phyloP scores from a whole-genome alignment of 75 land plant genomes.

The Azolla pinnata region DNA sequence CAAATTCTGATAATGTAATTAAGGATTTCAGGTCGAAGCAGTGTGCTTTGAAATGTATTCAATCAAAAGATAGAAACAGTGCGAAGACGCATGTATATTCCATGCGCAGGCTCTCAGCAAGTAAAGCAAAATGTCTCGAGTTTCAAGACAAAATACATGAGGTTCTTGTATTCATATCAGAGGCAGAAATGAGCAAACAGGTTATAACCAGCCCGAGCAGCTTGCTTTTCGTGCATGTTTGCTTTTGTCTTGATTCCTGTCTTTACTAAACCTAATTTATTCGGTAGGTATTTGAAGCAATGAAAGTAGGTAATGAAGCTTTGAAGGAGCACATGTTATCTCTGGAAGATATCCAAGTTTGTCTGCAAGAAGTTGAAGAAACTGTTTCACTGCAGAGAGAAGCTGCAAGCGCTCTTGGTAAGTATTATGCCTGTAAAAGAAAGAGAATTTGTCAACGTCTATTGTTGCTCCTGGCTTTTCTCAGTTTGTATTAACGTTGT shows the following conservation, averaged over 20 bases:
- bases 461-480: no score
- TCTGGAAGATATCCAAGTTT: constrained; percentile 7
- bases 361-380: constrained; percentile 6
- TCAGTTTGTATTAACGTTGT: no score
- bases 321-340: constrained; percentile 6
- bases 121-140: constrained; percentile 17
- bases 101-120: constrained; percentile 12
- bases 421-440: not conserved
- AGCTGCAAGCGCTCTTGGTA: constrained; percentile 2
- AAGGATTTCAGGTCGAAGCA: constrained; percentile 13
- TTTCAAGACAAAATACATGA: constrained; percentile 22
- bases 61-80: constrained; percentile 15
- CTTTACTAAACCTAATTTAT: no score
- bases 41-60: constrained; percentile 8
- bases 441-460: no score
- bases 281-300: constrained; percentile 14
- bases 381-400: not conserved
- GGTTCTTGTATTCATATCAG: constrained; percentile 20
- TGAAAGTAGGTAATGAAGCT: constrained; percentile 1
- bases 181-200: constrained; percentile 27
- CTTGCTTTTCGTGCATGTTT: not conserved
- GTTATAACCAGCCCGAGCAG: constrained; percentile 4
- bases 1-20: not conserved
- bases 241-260: not conserved
- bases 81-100: constrained; percentile 20